phyloP scores from a whole-genome alignment of 768 basidiomycete species.

The Collybia sordida region DNA sequence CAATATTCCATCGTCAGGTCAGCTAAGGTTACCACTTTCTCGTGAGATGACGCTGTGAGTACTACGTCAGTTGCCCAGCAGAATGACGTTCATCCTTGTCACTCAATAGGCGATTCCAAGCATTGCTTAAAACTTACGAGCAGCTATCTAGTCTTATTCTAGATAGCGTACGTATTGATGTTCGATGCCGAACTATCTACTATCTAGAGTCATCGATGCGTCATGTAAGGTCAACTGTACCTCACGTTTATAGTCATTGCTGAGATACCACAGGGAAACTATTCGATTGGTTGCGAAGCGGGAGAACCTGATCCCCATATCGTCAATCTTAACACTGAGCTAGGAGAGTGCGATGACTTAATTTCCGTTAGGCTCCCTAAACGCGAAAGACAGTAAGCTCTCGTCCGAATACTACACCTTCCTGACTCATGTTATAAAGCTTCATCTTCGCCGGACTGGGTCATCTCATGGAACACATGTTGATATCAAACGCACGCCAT shows the following conservation, averaged over 20 bases:
- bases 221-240: constrained; percentile 46
- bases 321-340: constrained; percentile 79
- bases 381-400: constrained; percentile 65
- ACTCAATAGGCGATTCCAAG: constrained; percentile 77
- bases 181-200: constrained; percentile 81
- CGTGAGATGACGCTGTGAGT: constrained; percentile 87
- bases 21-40: constrained; percentile 74
- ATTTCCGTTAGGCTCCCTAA: constrained; percentile 59
- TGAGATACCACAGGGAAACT: constrained; percentile 65
- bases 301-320: constrained; percentile 91
- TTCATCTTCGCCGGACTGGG: constrained; percentile 89
- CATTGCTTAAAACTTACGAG: constrained; percentile 85
- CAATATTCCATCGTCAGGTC: constrained; percentile 43
- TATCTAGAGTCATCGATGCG: constrained; percentile 80
- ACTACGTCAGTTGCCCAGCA: not conserved
- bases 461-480: constrained; percentile 77
- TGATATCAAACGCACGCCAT: constrained; percentile 73
- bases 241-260: constrained; percentile 10
- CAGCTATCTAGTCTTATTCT: constrained; percentile 87
- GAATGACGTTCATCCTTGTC: not conserved
- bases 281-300: constrained; percentile 77
- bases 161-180: constrained; percentile 83
- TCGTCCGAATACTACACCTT: not conserved
- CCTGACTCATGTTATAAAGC: constrained; percentile 36
- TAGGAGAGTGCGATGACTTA: constrained; percentile 75